Conservation (phyloP, 345 rosid genomes). For the rapeseed (Brassica napus) region DNA sequence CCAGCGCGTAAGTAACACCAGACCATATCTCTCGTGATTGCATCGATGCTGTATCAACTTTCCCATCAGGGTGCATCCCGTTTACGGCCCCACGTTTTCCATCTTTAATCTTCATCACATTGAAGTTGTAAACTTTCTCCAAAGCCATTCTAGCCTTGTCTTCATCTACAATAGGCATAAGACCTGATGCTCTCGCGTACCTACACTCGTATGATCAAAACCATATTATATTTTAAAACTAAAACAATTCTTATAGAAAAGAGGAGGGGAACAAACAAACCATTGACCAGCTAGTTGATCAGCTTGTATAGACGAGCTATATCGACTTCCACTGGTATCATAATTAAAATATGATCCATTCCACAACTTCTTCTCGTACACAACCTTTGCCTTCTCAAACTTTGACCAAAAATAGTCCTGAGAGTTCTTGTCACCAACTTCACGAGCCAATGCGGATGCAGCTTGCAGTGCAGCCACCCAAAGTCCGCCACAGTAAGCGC, state of each 20-base stretch:
- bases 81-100: conserved; percentile 88
- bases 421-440: conserved; percentile 76
- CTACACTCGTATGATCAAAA: conserved; percentile 39
- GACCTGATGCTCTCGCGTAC: conserved; percentile 89
- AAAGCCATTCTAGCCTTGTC: conserved; percentile 65
- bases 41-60: conserved; percentile 70
- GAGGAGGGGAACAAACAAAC: conserved; percentile 31
- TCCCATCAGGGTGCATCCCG: conserved; percentile 93
- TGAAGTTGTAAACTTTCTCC: conserved; percentile 70
- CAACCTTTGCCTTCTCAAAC: conserved; percentile 79
- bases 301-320: conserved; percentile 85
- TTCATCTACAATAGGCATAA: conserved; percentile 69
- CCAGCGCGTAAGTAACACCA: conserved; percentile 86
- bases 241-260: neutral
- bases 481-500: conserved; percentile 88
- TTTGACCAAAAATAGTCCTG: conserved; percentile 74
- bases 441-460: conserved; percentile 79
- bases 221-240: neutral
- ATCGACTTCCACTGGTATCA: conserved; percentile 60
- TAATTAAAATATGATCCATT: conserved; percentile 91
- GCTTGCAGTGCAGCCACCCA: conserved; percentile 98
- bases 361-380: conserved; percentile 76
- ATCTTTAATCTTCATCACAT: conserved; percentile 75
- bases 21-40: conserved; percentile 97
- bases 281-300: conserved; percentile 98